phyloP scores from a whole-genome alignment of 148 eudicot genomes.

The Silene latifolia region DNA sequence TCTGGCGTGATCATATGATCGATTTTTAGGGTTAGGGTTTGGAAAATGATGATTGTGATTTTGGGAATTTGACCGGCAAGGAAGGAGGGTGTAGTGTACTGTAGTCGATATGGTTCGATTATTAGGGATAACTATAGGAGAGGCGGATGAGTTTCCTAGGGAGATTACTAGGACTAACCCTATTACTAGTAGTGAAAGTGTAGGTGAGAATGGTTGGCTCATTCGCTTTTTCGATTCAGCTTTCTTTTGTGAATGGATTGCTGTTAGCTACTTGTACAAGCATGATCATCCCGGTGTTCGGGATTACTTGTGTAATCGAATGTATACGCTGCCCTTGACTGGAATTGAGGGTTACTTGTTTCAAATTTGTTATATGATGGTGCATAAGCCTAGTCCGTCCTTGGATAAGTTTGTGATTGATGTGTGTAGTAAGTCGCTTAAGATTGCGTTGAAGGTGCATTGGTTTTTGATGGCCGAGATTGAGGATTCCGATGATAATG shows the following conservation, averaged over 20 bases:
- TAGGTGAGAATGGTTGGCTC: conserved; percentile 93
- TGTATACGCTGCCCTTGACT: conserved; percentile 85
- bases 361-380: conserved; percentile 89
- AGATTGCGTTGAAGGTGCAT: conserved; percentile 88
- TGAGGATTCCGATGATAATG: conserved; percentile 92
- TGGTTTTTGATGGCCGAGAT: conserved; percentile 98
- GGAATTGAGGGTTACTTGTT: conserved; percentile 95
- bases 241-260: conserved; percentile 99
- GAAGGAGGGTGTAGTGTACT: not conserved
- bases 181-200: conserved; percentile 49
- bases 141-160: conserved; percentile 73
- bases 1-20: conserved; percentile 12
- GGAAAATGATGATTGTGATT: conserved; percentile 28
- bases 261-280: conserved; percentile 93
- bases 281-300: conserved; percentile 91
- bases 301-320: conserved; percentile 88
- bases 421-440: conserved; percentile 67
- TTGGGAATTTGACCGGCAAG: conserved; percentile 17
- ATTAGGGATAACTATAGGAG: conserved; percentile 65
- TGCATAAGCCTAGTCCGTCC: conserved; percentile 95
- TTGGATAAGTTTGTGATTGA: conserved; percentile 93
- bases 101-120: conserved; percentile 56
- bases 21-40: conserved; percentile 28
- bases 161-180: conserved; percentile 77
- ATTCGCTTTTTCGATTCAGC: conserved; percentile 95